These are phyloP conservation scores for Colletotrichum sp. DNA, from an alignment of 2,329 filamentous ascomycete genomes.

Conservation along the genomic window DNA sequence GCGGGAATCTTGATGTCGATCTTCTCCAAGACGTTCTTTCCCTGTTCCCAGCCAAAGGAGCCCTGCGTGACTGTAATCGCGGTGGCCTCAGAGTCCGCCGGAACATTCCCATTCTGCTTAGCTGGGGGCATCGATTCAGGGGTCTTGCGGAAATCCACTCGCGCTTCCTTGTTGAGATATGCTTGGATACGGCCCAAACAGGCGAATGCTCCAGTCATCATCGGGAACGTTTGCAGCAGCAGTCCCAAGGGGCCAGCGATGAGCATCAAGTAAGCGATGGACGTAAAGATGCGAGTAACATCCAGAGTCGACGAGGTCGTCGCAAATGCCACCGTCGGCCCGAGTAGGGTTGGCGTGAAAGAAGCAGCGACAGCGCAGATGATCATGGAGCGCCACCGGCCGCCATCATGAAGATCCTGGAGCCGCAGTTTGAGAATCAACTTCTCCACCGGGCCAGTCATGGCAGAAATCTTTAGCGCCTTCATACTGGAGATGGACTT, in stretches of 20 bases:
- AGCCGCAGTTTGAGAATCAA: slow-evolving; percentile 37
- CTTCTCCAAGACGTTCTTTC: slow-evolving; percentile 28
- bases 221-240: slow-evolving; percentile 36
- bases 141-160: slow-evolving; percentile 15
- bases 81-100: neutral
- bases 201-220: slow-evolving; percentile 32
- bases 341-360: slow-evolving; percentile 38
- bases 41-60: slow-evolving; percentile 34
- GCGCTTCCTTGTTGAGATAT: slow-evolving; percentile 37
- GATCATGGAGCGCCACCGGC: slow-evolving; percentile 29
- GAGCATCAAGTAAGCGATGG: slow-evolving; percentile 38
- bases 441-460: slow-evolving; percentile 31
- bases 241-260: slow-evolving; percentile 33
- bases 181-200: slow-evolving; percentile 39
- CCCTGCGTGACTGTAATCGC: slow-evolving; percentile 18
- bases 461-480: slow-evolving; percentile 41
- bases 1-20: slow-evolving; percentile 35
- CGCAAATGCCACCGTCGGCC: slow-evolving; percentile 37
- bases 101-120: neutral
- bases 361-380: slow-evolving; percentile 30
- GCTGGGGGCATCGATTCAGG: neutral
- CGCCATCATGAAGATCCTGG: slow-evolving; percentile 34
- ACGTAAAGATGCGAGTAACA: slow-evolving; percentile 34
- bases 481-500: slow-evolving; percentile 39
- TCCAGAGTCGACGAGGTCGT: slow-evolving; percentile 28